phyloP scores from a whole-genome alignment of 2,329 filamentous ascomycete species.

The Neonectria faginata region DNA sequence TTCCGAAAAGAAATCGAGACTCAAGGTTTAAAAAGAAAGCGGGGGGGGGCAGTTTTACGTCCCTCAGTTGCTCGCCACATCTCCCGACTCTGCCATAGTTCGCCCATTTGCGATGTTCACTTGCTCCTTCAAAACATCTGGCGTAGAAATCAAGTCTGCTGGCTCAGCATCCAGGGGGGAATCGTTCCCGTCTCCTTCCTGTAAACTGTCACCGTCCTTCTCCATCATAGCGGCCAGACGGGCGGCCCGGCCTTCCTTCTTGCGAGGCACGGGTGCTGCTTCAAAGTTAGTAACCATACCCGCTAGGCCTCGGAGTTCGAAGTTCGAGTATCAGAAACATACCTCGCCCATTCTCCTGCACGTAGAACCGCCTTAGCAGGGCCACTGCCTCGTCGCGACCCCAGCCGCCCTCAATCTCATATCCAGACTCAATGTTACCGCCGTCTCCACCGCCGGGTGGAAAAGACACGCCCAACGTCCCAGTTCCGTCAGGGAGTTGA shows the following conservation, averaged over 20 bases:
- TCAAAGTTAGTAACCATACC: conserved; percentile 23
- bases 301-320: neutral
- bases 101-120: conserved; percentile 5
- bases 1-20: neutral
- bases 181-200: conserved; percentile 15
- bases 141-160: conserved; percentile 27
- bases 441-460: conserved; percentile 63
- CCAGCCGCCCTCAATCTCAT: conserved; percentile 86
- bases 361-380: conserved; percentile 91
- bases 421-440: conserved; percentile 80
- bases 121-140: conserved; percentile 31
- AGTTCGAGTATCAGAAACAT: conserved; percentile 42
- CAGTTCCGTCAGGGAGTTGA: conserved; percentile 53
- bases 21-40: neutral
- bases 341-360: conserved; percentile 97
- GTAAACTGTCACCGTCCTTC: conserved; percentile 48
- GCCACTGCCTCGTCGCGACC: conserved; percentile 94
- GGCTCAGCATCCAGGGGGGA: conserved; percentile 22
- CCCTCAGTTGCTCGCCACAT: neutral
- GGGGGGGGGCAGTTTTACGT: neutral
- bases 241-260: conserved; percentile 67
- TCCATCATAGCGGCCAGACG: conserved; percentile 65
- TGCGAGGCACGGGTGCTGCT: conserved; percentile 63
- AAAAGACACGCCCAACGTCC: conserved; percentile 53
- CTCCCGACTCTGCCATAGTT: neutral